A percentile compares a stretch with the other conserved stretches of the same genome.
Conservation (phyloP, 1,284 basidiomycete genomes). For the Lentinula novae-zelandiae region DNA sequence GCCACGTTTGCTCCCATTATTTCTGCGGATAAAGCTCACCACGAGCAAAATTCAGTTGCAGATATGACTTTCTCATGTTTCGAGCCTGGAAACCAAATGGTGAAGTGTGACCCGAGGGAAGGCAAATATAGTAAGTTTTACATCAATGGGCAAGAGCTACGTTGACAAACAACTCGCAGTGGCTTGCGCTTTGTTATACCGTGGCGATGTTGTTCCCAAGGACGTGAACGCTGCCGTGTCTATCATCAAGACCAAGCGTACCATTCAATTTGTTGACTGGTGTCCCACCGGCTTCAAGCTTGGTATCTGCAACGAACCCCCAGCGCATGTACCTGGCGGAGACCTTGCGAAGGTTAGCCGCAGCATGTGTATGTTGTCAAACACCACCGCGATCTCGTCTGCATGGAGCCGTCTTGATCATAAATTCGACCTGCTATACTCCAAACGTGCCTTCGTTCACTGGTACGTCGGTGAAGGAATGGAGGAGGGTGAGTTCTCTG, state of each 20-base stretch:
- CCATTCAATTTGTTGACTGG: slow-evolving; percentile 86
- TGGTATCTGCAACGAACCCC: slow-evolving; percentile 89
- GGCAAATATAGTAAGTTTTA: slow-evolving; percentile 79
- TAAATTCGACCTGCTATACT: slow-evolving; percentile 94
- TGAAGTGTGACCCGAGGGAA: slow-evolving; percentile 82
- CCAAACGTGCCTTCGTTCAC: slow-evolving; percentile 89
- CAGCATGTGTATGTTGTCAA: slow-evolving; percentile 88
- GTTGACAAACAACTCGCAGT: slow-evolving; percentile 34
- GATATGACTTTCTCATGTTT: slow-evolving; percentile 96
- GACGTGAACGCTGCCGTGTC: slow-evolving; percentile 93
- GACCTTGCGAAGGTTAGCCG: slow-evolving; percentile 86
- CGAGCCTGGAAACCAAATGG: slow-evolving; percentile 93
- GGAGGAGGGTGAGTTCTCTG: slow-evolving; percentile 97
- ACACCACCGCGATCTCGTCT: slow-evolving; percentile 82
- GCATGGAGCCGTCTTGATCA: slow-evolving; percentile 92
- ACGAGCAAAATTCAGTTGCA: slow-evolving; percentile 91
- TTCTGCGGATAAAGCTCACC: slow-evolving; percentile 75
- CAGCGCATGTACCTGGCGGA: slow-evolving; percentile 80
- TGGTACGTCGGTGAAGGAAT: slow-evolving; percentile 98
- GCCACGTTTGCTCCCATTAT: slow-evolving; percentile 91
- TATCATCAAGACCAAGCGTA: slow-evolving; percentile 95
- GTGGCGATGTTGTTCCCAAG: slow-evolving; percentile 97
- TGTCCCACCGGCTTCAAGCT: slow-evolving; percentile 90
- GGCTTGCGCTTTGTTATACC: slow-evolving; percentile 88
- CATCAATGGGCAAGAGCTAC: slow-evolving; percentile 44